Percentiles rank a stretch among this genome's conserved stretches.
Evolutionary conservation across 192 early-diverging fungal species (phyloP).

Genomic region (Coemansia sp.): DNA sequence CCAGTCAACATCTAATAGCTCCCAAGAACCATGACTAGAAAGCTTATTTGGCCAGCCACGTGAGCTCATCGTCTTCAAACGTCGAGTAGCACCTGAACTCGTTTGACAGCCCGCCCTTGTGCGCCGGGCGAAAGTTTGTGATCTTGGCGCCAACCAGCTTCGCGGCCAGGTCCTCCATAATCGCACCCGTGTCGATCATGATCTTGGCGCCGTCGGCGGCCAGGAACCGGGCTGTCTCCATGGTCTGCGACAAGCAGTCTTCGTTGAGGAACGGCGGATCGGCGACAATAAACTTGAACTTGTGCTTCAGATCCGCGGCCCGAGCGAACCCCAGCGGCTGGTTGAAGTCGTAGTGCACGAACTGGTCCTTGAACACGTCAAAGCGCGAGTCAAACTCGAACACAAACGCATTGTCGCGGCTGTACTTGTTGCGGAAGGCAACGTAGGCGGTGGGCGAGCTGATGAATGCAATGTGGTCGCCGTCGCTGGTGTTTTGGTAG

Average conservation of each 20-base stretch:
- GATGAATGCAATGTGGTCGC: constrained; percentile 40
- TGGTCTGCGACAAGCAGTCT: constrained; percentile 68
- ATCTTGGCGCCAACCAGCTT: constrained; percentile 52
- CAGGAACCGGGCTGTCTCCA: constrained; percentile 56
- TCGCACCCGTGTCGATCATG: constrained; percentile 49
- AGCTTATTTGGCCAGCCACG: constrained; percentile 13
- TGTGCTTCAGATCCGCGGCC: constrained; percentile 37
- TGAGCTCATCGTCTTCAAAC: constrained; percentile 40
- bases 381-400: constrained; percentile 78
- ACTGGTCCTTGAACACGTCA: constrained; percentile 61
- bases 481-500: constrained; percentile 37
- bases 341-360: constrained; percentile 74
- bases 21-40: no score
- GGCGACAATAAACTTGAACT: constrained; percentile 67
- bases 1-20: no score
- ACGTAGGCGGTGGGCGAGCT: constrained; percentile 48
- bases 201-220: constrained; percentile 30
- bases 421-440: constrained; percentile 26
- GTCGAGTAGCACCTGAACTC: constrained; percentile 71
- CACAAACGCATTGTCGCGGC: constrained; percentile 50
- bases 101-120: constrained; percentile 68
- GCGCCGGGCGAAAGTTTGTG: constrained; percentile 61
- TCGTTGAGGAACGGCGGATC: constrained; percentile 78
- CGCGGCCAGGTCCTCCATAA: constrained; percentile 55
- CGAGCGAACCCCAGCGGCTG: constrained; percentile 54